These are phyloP conservation scores for Herpetomonas samuelpessoai DNA, from an alignment of 208 protist species.

Conservation along the genomic window DNA sequence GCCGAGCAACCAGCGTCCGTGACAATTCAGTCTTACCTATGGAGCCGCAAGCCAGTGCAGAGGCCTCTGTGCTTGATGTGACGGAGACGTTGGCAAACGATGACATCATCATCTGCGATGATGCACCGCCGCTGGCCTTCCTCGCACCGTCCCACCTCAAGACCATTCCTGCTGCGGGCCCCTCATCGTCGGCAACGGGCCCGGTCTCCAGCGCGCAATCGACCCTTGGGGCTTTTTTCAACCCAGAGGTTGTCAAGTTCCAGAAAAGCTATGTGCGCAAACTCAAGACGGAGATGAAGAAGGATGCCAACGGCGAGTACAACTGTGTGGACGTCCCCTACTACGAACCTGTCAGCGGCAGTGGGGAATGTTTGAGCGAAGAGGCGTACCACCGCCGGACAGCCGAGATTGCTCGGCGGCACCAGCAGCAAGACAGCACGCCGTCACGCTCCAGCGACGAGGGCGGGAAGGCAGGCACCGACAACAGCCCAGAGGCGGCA, in stretches of 20 bases:
- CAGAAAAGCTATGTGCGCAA: slow-evolving; percentile 65
- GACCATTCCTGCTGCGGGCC: background rate
- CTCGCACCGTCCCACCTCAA: slow-evolving; percentile 11
- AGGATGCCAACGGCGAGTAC: slow-evolving; percentile 65
- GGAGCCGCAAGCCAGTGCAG: slow-evolving; percentile 3
- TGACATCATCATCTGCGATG: slow-evolving; percentile 79
- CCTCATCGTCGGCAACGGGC: background rate
- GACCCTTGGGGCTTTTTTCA: slow-evolving; percentile 63
- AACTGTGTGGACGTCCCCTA: slow-evolving; percentile 50
- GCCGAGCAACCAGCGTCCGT: background rate
- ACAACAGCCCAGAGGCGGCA: too few species aligned
- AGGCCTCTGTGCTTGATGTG: slow-evolving; percentile 34
- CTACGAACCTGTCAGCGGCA: slow-evolving; percentile 36
- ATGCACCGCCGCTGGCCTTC: slow-evolving; percentile 70
- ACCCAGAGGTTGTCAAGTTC: slow-evolving; percentile 49
- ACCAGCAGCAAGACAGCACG: slow-evolving; percentile 2
- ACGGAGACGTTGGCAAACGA: slow-evolving; percentile 49
- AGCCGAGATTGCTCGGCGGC: slow-evolving; percentile 23
- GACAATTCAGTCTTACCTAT: background rate
- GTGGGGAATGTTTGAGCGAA: slow-evolving; percentile 54
- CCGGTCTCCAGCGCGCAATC: slow-evolving; percentile 18
- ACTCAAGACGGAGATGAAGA: slow-evolving; percentile 49
- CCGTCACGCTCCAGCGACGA: slow-evolving; percentile 4
- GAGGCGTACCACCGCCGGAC: slow-evolving; percentile 54
- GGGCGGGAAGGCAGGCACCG: too few species aligned